Conservation (phyloP, 2,329 filamentous ascomycete species). For the Trichoderma koningiopsis region DNA sequence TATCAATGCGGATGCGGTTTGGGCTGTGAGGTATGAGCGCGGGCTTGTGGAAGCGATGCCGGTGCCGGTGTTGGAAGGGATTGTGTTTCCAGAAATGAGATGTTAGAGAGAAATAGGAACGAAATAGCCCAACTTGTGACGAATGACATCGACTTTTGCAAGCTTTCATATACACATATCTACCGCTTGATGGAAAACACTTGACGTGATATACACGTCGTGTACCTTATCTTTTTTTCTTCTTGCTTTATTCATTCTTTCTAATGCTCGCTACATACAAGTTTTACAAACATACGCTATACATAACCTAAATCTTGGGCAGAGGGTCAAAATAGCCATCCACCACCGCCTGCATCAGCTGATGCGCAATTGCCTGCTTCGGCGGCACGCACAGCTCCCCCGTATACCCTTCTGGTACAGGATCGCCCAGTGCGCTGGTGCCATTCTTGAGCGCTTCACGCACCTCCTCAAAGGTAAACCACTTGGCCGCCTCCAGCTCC, state of each 20-base stretch:
- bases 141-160: not conserved
- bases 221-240: not conserved
- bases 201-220: not conserved
- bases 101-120: not conserved
- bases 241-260: not conserved
- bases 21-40: constrained; percentile 62
- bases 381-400: constrained; percentile 81
- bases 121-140: not conserved
- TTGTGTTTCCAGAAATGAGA: constrained; percentile 42
- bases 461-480: constrained; percentile 83
- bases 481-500: constrained; percentile 86
- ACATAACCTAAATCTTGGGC: constrained; percentile 52
- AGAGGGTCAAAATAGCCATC: constrained; percentile 67
- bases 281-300: not conserved
- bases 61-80: constrained; percentile 48
- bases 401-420: constrained; percentile 66
- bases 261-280: not conserved
- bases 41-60: constrained; percentile 43
- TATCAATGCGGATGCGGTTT: constrained; percentile 75
- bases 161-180: not conserved
- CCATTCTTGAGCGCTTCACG: constrained; percentile 70
- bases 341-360: constrained; percentile 77
- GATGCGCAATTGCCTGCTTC: constrained; percentile 87
- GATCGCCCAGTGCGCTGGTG: constrained; percentile 65
- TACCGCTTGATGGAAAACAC: not conserved